Percentiles rank a stretch among this genome's conserved stretches.
Evolutionary conservation across 441 rosid species (phyloP).

Genomic region (Jatropha multifida): DNA sequence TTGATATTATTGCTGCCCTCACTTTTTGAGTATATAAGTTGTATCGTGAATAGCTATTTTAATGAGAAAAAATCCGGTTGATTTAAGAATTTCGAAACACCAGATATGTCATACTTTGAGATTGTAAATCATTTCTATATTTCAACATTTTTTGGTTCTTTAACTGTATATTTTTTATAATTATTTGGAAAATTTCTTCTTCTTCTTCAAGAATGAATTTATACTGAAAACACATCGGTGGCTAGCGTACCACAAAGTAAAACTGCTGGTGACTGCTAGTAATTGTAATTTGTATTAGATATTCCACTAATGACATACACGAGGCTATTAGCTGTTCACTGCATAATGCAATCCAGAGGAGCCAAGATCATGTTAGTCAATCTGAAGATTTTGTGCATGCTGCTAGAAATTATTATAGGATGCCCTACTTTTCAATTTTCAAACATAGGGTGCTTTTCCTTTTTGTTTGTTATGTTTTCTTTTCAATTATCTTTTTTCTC

Average conservation of each 20-base stretch:
- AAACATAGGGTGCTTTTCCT: constrained; percentile 1
- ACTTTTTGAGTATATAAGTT: neutral
- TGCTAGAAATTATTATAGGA: neutral
- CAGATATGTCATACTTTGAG: neutral
- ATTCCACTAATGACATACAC: neutral
- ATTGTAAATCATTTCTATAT: too few relatives aligned
- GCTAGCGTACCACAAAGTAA: neutral
- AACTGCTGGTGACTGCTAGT: neutral
- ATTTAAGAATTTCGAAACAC: neutral
- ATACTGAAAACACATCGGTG: too few relatives aligned
- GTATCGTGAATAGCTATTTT: neutral
- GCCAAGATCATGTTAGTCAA: neutral
- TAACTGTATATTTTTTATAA: neutral
- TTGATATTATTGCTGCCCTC: neutral
- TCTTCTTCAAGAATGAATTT: neutral
- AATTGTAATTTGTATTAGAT: neutral
- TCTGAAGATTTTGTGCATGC: neutral
- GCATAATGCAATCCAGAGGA: neutral
- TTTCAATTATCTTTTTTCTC: constrained; percentile 9
- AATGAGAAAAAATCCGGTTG: neutral
- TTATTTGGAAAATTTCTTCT: neutral
- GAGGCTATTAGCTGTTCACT: neutral
- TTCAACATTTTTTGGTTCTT: neutral
- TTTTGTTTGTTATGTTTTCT: constrained; percentile 4
- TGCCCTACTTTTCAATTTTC: constrained; percentile 7